Evolutionary conservation across 345 rosid species (phyloP).

Genomic region (Aquilaria yunnanensis): DNA sequence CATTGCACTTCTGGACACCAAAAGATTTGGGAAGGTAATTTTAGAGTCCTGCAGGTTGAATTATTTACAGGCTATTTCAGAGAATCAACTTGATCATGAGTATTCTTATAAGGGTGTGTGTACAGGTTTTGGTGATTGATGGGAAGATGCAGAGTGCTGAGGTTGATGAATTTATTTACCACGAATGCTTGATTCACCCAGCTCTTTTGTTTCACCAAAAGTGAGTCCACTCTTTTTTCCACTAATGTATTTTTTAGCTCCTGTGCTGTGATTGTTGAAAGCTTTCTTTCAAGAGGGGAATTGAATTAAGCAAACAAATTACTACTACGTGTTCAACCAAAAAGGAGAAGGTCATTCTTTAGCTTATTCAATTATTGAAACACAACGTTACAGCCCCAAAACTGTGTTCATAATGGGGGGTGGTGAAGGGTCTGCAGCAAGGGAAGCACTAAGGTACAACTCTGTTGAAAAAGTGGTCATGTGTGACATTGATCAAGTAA

Average conservation of each 20-base stretch:
- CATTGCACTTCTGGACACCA: slow-evolving; percentile 79
- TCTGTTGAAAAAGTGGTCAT: slow-evolving; percentile 72
- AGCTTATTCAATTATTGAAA: neutral
- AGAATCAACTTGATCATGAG: neutral
- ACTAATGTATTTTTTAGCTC: neutral
- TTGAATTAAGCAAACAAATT: too few species aligned
- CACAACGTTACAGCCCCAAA: slow-evolving; percentile 43
- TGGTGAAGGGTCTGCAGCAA: slow-evolving; percentile 99
- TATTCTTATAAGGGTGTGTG: slow-evolving; percentile 6
- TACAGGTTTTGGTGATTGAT: slow-evolving; percentile 80
- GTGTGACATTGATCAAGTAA: slow-evolving; percentile 96
- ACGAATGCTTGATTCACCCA: slow-evolving; percentile 90
- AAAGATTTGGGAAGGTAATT: slow-evolving; percentile 78
- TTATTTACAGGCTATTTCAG: neutral
- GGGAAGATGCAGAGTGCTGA: slow-evolving; percentile 99
- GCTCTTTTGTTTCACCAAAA: slow-evolving; percentile 70
- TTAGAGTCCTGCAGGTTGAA: too few species aligned
- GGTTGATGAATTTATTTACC: slow-evolving; percentile 87
- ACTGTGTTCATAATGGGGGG: slow-evolving; percentile 92
- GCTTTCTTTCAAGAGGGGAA: too few species aligned
- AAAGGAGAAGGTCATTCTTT: neutral
- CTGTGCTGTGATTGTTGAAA: neutral
- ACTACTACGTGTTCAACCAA: too few species aligned
- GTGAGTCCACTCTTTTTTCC: slow-evolving; percentile 28
- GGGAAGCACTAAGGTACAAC: slow-evolving; percentile 77